Evolutionary conservation across 2,329 filamentous ascomycete genomes (phyloP).

Genomic region (Lithohypha guttulata): DNA sequence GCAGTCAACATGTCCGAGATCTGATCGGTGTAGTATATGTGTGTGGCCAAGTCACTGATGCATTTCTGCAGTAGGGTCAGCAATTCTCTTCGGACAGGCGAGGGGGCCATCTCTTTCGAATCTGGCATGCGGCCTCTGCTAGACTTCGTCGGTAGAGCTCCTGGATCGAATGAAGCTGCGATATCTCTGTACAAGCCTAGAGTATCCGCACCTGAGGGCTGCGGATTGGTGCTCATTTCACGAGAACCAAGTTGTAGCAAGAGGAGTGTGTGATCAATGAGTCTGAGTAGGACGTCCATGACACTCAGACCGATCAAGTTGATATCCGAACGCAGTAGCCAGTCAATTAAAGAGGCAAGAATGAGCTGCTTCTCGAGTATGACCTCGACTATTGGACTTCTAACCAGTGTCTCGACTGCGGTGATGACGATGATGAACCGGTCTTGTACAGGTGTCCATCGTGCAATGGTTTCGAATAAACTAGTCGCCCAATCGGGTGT

Average conservation of each 20-base stretch:
- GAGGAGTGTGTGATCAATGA: conserved; percentile 72
- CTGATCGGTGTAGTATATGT: conserved; percentile 95
- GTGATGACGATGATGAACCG: conserved; percentile 82
- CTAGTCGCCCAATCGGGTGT: conserved; percentile 65
- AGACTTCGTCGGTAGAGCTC: conserved; percentile 10
- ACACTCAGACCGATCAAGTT: conserved; percentile 93
- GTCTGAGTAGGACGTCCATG: conserved; percentile 80
- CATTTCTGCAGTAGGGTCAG: conserved; percentile 64
- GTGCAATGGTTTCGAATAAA: conserved; percentile 66
- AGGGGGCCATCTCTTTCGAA: conserved; percentile 37
- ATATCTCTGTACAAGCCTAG: conserved; percentile 24
- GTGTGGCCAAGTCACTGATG: conserved; percentile 82
- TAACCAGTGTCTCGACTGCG: conserved; percentile 63
- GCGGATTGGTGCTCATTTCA: conserved; percentile 29
- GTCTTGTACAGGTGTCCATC: conserved; percentile 89
- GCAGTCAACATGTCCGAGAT: conserved; percentile 86
- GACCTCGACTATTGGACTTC: conserved; percentile 57
- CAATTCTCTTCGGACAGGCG: conserved; percentile 48
- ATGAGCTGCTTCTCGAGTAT: conserved; percentile 63
- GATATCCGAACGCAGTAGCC: conserved; percentile 72
- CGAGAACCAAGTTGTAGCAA: conserved; percentile 55
- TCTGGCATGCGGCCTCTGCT: conserved; percentile 10
- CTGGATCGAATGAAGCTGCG: conserved; percentile 20
- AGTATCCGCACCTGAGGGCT: conserved; percentile 27
- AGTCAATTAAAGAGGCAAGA: conserved; percentile 67